Conservation (phyloP, 2,329 filamentous ascomycete species). For the Calonectria pseudoreteaudii region DNA sequence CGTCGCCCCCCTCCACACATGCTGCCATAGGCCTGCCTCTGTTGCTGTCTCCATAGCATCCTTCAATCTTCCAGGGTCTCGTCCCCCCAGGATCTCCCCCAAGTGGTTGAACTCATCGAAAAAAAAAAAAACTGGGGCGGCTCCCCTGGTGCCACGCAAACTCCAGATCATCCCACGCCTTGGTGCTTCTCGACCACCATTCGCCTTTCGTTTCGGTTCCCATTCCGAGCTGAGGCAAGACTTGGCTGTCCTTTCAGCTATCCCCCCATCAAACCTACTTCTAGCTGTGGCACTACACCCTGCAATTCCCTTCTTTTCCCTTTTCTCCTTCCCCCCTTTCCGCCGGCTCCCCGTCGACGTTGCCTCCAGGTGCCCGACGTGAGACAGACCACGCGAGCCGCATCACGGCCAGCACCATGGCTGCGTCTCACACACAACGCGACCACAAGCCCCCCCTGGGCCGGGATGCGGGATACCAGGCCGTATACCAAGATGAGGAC, state of each 20-base stretch:
- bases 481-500: conserved; percentile 49
- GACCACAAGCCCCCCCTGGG: conserved; percentile 25
- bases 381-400: background rate
- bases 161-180: conserved; percentile 4
- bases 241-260: conserved; percentile 1
- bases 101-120: background rate
- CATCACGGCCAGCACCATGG: conserved; percentile 27
- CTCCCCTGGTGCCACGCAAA: background rate
- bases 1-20: background rate
- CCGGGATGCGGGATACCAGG: conserved; percentile 44
- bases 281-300: background rate
- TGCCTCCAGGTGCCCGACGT: background rate
- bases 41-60: background rate
- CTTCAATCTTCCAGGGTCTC: background rate
- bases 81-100: background rate
- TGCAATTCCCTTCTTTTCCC: conserved; percentile 7
- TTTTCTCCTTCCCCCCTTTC: background rate
- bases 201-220: background rate
- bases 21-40: background rate
- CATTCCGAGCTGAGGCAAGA: conserved; percentile 4
- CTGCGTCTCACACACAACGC: conserved; percentile 30
- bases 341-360: conserved; percentile 7
- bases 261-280: background rate
- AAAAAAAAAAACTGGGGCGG: background rate
- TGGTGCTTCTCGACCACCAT: conserved; percentile 3